These are phyloP conservation scores for Cydonia oblonga DNA, from an alignment of 331 rosid species.

Conservation along the genomic window DNA sequence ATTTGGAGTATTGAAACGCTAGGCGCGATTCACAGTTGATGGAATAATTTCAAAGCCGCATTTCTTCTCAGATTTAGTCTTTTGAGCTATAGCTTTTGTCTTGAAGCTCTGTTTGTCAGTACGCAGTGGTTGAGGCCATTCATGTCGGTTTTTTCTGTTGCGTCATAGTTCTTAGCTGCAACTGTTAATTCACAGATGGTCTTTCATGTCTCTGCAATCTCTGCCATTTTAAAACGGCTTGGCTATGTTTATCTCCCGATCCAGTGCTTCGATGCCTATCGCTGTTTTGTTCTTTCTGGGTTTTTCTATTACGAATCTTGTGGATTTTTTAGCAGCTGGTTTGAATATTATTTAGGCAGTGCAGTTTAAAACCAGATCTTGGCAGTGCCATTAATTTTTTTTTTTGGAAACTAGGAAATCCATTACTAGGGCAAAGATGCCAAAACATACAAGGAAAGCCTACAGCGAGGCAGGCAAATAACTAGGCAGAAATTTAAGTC, in stretches of 20 bases:
- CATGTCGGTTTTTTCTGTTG: background rate
- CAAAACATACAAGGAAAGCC: no score
- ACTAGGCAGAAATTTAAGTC: no score
- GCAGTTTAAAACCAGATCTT: background rate
- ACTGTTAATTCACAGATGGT: background rate
- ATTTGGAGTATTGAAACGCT: background rate
- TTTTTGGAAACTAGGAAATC: no score
- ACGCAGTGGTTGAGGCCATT: background rate
- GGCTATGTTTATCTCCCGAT: background rate
- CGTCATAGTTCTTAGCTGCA: background rate
- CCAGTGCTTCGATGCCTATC: background rate
- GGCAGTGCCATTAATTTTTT: no score
- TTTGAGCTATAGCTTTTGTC: background rate
- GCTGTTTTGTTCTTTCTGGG: background rate
- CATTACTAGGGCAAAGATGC: no score
- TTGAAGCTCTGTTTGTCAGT: background rate
- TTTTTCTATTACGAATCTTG: background rate
- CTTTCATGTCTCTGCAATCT: background rate
- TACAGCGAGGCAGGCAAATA: no score
- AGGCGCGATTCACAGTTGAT: background rate
- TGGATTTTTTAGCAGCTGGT: background rate
- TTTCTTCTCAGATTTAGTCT: background rate
- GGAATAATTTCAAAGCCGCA: background rate
- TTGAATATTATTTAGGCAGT: background rate
- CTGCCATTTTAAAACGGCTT: background rate